Base-by-base conservation (phyloP, 495 filamentous ascomycete species). In the Jackrogersella multiformis region DNA sequence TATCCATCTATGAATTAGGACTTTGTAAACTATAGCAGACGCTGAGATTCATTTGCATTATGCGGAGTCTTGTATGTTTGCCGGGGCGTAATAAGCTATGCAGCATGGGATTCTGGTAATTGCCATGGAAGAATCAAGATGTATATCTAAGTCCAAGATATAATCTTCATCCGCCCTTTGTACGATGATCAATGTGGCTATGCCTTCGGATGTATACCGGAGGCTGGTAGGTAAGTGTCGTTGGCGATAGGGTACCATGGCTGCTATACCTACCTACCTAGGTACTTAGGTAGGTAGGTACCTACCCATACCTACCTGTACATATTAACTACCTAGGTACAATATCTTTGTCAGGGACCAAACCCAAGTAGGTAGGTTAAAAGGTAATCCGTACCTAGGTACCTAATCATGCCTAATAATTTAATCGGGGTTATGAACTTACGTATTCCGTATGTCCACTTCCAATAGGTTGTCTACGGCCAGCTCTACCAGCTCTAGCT, bases 41-140 rank as follows among this genome's bases (percentile, higher is more conserved):
- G 10, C 56, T 44, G 46, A 56, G 49, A 38, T 61, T 51, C 15
- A 32, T 66, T 23, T 35, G 55, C 16, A 65, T 69, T 34, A 56
- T 30, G 30, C 13, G 48, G 46, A 32, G 44, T 64, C 35, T 12
- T 56, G 6, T 48, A 56, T 65, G 13, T 45, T 58, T 44, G 63
- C 52, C 49, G 9, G 30, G 18, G 21, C 9, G 28, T 36, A 46
- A 5, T 15, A 44, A 52, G 35, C 26, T 44, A 45, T 51, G 32
- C 34, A 20, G 44, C 62, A 38, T 35, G 42, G 23, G 45, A 23
- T 20, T 44, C 41, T 16, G 41, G 7, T 44, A 21, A 23, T 23
- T 44, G 7, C 15, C 18, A 44, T 44, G n/a, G n/a, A n/a, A n/a
- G 18, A 21, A 20, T 44, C 20, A 44, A 44, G 18, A n/a, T 30